Base-by-base conservation (phyloP, 2,329 filamentous ascomycete species). In the Tricladium varicosporioides region DNA sequence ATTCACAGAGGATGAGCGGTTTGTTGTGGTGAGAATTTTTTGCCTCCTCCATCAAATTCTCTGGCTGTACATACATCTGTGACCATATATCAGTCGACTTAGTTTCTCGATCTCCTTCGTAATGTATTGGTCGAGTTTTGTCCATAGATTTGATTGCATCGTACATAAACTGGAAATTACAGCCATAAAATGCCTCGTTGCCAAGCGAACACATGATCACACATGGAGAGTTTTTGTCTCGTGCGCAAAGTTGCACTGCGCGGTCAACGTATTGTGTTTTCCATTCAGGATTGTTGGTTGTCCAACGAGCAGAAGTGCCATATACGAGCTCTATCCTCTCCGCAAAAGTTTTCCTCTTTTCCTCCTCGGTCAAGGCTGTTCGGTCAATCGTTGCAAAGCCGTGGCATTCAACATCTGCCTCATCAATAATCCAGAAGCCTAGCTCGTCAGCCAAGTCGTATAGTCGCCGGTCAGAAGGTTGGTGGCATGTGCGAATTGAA, bases 191-290 rank as follows among this genome's bases (percentile, higher is more conserved):
- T 0, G 86, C 81, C 67, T 91, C 87, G 64, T 91, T 91, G 0
- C 87, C 88, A 0, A 91, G 75, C 46, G 83, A 87, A 88, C 88
- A 91, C 45, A 89, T 81, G 50, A 91, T 83, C 49, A 91, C 76
- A n/a, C 79, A 85, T 0, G 87, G 71, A 62, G 89, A 84, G 56
- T 90, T 86, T 71, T 88, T 88, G 69, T 90, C 86, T n/a, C 88
- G 78, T 63, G 85, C 78, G 0, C 91, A 77, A 55, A 90, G 72
- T 53, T 87, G 83, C 32, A 76, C 72, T 56, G 85, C 83, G 2
- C 88, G 82, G 68, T 91, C 87, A 1, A 91, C 67, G 60, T 91
- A 91, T 0, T 85, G 84, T 1, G 77, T 77, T 54, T 74, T 77
- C 85, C 84, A 88, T 0, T 74, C 73, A 1, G 79, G 77, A 57